Evolutionary conservation across 148 eudicot genomes (phyloP), one percentile per base, ranked within the genome.

Genomic region (Cornus kousa): DNA sequence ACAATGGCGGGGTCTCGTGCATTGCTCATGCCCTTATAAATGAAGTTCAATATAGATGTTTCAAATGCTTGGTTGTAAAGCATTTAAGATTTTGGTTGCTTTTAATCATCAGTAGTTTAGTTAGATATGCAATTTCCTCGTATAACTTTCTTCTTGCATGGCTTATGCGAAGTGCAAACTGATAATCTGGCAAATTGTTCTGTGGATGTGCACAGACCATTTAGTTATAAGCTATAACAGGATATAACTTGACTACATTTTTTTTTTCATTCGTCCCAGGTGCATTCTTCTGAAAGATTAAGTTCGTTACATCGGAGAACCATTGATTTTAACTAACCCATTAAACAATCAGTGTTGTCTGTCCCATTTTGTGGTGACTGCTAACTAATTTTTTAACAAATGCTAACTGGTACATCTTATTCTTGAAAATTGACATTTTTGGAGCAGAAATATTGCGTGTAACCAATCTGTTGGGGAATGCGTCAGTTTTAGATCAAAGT

Each of bases 371-470:
- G 77, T 90, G 93, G 92, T 89, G 91, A 87, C 87, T 89, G 85
- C 87, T 76, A 64, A 87, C 98, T 82, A 85, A 87, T 84, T 80
- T 83, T 67, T 86, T 86, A 87, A 87, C 91, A 81, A 88, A 86
- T 89, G 91, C 99, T 96, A 87, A 96, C 93, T 89, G 90, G 97
- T 93, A 89, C 97, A 89, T 91, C 89, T 91, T 93, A 85, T 95
- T 92, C 90, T 96, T 93, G 91, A 81, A 88, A 89, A 92, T 90
- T 96, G 98, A 91, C 97, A 87, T 90, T 93, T 89, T 88, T 91
- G 92, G 87, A 96, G 91, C 98, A 96, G 99, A 96, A 93, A 93
- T 96, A 86, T 79, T 93, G 94, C 99, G 99, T 93, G 91, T 96
- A 89, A 90, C 97, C 84, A 87, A 95, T 78, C 89, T 93, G 88